phyloP scores from a whole-genome alignment of 1,284 basidiomycete genomes.

The Moesziomyces sp. region DNA sequence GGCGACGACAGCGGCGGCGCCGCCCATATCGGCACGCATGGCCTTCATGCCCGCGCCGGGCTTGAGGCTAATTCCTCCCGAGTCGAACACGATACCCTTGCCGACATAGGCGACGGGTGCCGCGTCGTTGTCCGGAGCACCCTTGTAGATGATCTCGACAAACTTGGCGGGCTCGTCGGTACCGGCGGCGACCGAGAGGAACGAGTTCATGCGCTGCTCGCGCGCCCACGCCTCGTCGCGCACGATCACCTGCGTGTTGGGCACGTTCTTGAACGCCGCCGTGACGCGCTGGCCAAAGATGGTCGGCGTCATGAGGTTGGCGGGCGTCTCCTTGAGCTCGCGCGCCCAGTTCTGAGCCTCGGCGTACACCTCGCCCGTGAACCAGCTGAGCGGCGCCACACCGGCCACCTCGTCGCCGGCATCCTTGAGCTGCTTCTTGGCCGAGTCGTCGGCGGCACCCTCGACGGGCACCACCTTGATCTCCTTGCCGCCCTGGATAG shows the following conservation, averaged over 20 bases:
- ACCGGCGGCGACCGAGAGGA: slow-evolving; percentile 87
- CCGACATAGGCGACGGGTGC: slow-evolving; percentile 82
- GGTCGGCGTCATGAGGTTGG: slow-evolving; percentile 74
- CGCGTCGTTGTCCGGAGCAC: slow-evolving; percentile 73
- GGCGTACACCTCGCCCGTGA: slow-evolving; percentile 73
- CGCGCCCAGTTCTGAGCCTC: slow-evolving; percentile 85
- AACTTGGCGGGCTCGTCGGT: slow-evolving; percentile 85
- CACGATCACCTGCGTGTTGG: slow-evolving; percentile 78
- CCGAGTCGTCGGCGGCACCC: slow-evolving; percentile 43
- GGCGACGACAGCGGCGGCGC: slow-evolving; percentile 80
- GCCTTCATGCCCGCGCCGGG: slow-evolving; percentile 75
- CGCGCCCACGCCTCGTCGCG: slow-evolving; percentile 87
- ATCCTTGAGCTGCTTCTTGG: slow-evolving; percentile 61
- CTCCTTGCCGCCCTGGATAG: slow-evolving; percentile 61
- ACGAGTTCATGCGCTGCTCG: slow-evolving; percentile 85
- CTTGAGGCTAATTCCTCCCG: slow-evolving; percentile 88
- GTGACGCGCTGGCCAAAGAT: slow-evolving; percentile 78
- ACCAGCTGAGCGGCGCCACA: slow-evolving; percentile 61
- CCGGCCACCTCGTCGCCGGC: slow-evolving; percentile 54
- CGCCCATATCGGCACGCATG: slow-evolving; percentile 66
- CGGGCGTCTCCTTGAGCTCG: slow-evolving; percentile 86
- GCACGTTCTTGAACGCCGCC: slow-evolving; percentile 76
- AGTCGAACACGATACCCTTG: slow-evolving; percentile 76
- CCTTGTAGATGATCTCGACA: slow-evolving; percentile 88
- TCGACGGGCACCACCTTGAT: slow-evolving; percentile 53